Conservation (phyloP, 768 basidiomycete genomes). For the Galerina sulciceps region DNA sequence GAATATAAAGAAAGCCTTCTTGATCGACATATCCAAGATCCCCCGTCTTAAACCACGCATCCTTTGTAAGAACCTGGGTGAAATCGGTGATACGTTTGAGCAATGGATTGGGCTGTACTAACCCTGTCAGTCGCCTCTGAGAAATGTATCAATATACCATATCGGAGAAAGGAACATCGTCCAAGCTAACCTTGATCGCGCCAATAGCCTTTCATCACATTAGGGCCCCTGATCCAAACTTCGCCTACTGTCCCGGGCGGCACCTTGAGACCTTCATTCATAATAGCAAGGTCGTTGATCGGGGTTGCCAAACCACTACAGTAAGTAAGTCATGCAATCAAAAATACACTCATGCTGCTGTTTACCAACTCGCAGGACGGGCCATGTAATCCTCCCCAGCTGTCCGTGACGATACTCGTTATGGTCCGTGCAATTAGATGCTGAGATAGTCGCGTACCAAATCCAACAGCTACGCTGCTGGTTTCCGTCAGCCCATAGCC, state of each 20-base stretch:
- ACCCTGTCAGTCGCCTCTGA: constrained; percentile 48
- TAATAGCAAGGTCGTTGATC: constrained; percentile 58
- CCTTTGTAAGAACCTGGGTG: constrained; percentile 42
- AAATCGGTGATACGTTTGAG: not conserved
- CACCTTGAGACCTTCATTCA: constrained; percentile 40
- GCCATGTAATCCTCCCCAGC: constrained; percentile 57
- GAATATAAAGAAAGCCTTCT: constrained; percentile 64
- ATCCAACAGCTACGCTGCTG: constrained; percentile 53
- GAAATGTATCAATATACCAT: not conserved
- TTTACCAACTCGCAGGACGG: constrained; percentile 51
- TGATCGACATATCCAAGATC: constrained; percentile 56
- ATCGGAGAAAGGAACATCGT: not conserved
- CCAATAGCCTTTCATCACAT: constrained; percentile 69
- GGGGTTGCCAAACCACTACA: constrained; percentile 57
- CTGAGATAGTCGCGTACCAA: constrained; percentile 31
- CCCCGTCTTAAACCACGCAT: constrained; percentile 63
- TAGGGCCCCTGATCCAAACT: constrained; percentile 61
- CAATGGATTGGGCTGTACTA: not conserved
- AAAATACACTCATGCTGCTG: not conserved
- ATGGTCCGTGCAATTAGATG: not conserved
- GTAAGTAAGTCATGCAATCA: not conserved
- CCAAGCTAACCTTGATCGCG: constrained; percentile 48
- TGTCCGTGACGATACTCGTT: not conserved
- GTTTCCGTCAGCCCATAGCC: constrained; percentile 66
- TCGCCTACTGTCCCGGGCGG: constrained; percentile 47